Conservation (phyloP, 352 stramenopile species). For the Pythium apleroticum region DNA sequence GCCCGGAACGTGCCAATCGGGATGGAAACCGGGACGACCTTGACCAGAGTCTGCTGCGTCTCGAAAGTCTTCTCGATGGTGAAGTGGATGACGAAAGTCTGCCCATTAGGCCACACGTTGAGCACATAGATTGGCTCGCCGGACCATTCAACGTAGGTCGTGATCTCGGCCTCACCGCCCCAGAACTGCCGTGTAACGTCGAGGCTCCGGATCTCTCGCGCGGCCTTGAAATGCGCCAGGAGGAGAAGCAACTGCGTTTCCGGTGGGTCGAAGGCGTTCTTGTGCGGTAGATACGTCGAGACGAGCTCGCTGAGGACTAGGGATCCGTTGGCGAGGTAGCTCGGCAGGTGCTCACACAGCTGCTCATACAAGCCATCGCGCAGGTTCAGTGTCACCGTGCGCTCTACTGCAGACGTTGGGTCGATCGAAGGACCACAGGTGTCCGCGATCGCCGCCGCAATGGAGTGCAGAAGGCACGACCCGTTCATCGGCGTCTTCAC, state of each 20-base stretch:
- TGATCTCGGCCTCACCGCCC: background rate
- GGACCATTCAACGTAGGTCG: background rate
- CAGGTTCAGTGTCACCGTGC: background rate
- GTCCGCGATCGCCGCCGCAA: background rate
- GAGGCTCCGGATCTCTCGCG: background rate
- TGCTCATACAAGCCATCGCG: background rate
- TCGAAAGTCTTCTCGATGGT: background rate
- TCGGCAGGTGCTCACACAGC: too few species aligned
- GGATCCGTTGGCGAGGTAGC: too few species aligned
- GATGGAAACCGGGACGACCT: background rate
- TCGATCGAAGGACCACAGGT: background rate
- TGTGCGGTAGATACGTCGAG: too few species aligned
- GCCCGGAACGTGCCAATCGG: background rate
- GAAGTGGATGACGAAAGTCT: background rate
- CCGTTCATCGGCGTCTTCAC: background rate
- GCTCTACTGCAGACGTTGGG: background rate
- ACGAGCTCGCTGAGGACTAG: too few species aligned
- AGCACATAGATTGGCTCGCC: background rate
- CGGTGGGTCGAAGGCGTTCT: too few species aligned
- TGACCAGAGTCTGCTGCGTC: too few species aligned
- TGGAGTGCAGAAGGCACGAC: background rate
- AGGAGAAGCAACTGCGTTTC: background rate
- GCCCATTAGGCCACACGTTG: background rate
- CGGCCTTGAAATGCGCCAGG: background rate
- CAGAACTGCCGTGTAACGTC: background rate